These are phyloP conservation scores for Cucurbita ficifolia DNA, from an alignment of 306 rosid genomes.

Conservation along the genomic window DNA sequence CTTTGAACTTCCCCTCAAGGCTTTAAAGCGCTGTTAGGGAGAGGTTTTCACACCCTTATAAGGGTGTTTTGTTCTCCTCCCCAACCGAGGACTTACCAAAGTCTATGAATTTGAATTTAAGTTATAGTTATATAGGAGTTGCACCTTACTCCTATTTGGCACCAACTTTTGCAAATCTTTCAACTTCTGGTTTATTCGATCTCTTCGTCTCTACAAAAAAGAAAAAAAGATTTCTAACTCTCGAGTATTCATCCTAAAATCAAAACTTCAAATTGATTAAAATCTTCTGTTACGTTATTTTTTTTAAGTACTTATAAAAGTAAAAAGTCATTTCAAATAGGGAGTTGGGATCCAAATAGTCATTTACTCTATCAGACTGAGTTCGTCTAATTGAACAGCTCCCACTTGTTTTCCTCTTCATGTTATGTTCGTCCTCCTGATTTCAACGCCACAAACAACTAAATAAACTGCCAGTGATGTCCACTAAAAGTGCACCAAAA, in stretches of 20 bases:
- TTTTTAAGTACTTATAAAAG: too few relatives aligned
- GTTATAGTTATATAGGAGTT: background rate
- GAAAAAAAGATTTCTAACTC: background rate
- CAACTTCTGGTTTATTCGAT: constrained; percentile 34
- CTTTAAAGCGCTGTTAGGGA: too few relatives aligned
- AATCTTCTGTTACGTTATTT: too few relatives aligned
- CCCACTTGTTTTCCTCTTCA: constrained; percentile 12
- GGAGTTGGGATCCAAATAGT: too few relatives aligned
- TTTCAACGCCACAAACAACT: background rate
- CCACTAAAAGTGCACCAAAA: background rate
- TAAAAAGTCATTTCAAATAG: too few relatives aligned
- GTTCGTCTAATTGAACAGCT: constrained; percentile 12
- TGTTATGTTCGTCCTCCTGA: constrained; percentile 17
- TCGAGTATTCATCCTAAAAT: background rate
- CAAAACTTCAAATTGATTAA: too few relatives aligned
- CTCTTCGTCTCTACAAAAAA: constrained; percentile 22
- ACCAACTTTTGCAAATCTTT: constrained; percentile 38
- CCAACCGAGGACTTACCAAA: background rate
- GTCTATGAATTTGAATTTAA: background rate
- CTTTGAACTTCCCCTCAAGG: too few relatives aligned
- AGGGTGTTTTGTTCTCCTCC: too few relatives aligned
- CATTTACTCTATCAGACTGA: constrained; percentile 29
- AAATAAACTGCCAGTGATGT: background rate
- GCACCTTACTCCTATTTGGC: constrained; percentile 36
- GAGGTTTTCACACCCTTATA: too few relatives aligned